Conservation (phyloP, 1,139 yeast species). For the Geotrichum bryndzae region DNA sequence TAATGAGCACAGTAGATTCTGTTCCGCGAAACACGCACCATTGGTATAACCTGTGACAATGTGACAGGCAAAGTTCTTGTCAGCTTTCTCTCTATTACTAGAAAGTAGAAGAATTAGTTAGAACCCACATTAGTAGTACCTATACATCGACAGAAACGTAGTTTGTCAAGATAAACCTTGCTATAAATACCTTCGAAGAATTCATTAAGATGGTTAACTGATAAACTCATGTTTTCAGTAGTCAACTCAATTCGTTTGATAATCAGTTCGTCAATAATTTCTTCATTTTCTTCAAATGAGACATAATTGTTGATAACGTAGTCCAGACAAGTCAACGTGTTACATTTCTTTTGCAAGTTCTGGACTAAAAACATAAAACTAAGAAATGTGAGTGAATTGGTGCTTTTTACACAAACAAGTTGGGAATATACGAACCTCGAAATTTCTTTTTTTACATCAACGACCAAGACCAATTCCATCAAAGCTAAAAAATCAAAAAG, state of each 20-base stretch:
- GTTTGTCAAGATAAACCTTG: neutral
- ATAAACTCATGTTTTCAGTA: slow-evolving; percentile 1
- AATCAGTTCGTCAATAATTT: slow-evolving; percentile 7
- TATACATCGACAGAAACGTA: neutral
- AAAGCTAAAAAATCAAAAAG: slow-evolving; percentile 5
- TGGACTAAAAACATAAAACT: slow-evolving; percentile 18
- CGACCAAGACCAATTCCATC: slow-evolving; percentile 18
- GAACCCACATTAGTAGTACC: neutral
- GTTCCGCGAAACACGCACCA: slow-evolving; percentile 7
- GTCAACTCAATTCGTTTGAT: slow-evolving; percentile 16
- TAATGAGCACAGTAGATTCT: neutral
- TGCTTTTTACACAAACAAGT: neutral
- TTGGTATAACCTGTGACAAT: slow-evolving; percentile 12
- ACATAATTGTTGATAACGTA: slow-evolving; percentile 16
- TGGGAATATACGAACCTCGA: slow-evolving; percentile 6
- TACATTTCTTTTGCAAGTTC: slow-evolving; percentile 16
- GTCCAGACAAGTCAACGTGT: slow-evolving; percentile 16
- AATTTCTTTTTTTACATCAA: slow-evolving; percentile 14
- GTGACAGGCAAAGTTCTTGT: slow-evolving; percentile 5
- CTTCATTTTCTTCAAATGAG: slow-evolving; percentile 10
- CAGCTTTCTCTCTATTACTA: slow-evolving; percentile 16
- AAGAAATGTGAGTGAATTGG: neutral
- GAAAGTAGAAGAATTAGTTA: neutral
- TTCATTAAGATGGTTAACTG: slow-evolving; percentile 10
- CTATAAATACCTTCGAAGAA: slow-evolving; percentile 14